These are phyloP conservation scores for Leucosporidium creatinivorum DNA, from an alignment of 768 basidiomycete species.

Conservation along the genomic window DNA sequence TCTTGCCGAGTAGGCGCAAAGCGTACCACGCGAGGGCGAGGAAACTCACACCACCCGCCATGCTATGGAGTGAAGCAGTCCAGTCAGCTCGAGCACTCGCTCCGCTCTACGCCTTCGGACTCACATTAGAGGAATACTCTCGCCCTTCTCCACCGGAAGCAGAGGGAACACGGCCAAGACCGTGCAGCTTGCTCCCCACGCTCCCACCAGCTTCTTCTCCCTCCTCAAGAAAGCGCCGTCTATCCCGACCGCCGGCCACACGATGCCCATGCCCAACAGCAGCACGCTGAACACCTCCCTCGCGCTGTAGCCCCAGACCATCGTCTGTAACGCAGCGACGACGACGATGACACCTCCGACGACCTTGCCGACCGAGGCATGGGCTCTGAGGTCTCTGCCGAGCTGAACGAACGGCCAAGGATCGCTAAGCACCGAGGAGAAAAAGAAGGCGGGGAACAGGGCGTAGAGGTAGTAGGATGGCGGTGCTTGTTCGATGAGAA, in stretches of 20 bases:
- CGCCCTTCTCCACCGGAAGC: constrained; percentile 63
- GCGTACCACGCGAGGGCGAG: background rate
- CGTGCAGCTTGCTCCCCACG: constrained; percentile 53
- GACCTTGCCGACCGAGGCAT: background rate
- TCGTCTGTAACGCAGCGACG: background rate
- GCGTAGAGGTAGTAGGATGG: constrained; percentile 70
- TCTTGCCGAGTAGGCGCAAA: background rate
- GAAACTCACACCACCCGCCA: background rate
- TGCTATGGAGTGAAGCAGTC: background rate
- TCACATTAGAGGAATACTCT: constrained; percentile 57
- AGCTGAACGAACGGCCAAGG: background rate
- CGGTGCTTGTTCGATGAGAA: constrained; percentile 59
- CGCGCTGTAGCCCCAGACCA: constrained; percentile 56
- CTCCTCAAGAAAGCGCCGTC: constrained; percentile 40
- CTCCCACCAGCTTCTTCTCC: constrained; percentile 38
- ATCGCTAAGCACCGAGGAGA: constrained; percentile 46
- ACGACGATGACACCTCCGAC: background rate
- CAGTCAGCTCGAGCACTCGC: background rate
- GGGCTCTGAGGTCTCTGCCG: background rate
- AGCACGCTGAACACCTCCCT: constrained; percentile 61
- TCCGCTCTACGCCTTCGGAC: constrained; percentile 34
- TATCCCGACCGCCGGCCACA: constrained; percentile 62
- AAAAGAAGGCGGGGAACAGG: constrained; percentile 68
- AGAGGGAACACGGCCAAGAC: constrained; percentile 62
- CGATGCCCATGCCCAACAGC: constrained; percentile 56